phyloP scores from a whole-genome alignment of 1,139 yeast species.

The Nakaseomyces sp. region DNA sequence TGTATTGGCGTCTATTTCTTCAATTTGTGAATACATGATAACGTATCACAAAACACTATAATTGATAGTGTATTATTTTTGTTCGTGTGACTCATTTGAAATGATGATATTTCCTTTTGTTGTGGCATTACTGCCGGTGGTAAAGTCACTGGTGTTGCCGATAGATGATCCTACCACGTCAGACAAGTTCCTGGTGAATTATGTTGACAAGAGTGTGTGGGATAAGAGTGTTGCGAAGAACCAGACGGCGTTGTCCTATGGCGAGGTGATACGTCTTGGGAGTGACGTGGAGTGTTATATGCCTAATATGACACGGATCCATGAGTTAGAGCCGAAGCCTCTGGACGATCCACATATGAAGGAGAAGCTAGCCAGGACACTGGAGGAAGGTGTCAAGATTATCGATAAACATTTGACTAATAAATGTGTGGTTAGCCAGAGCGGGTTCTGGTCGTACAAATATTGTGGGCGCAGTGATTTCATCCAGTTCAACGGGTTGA shows the following conservation, averaged over 20 bases:
- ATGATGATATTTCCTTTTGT: background rate
- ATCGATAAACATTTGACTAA: constrained; percentile 28
- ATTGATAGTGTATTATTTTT: too few relatives aligned
- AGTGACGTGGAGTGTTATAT: constrained; percentile 19
- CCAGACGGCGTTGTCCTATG: constrained; percentile 13
- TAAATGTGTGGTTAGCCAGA: constrained; percentile 33
- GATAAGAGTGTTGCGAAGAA: constrained; percentile 10
- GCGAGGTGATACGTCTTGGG: constrained; percentile 17
- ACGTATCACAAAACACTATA: too few relatives aligned
- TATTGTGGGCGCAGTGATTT: constrained; percentile 48
- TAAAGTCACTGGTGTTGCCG: constrained; percentile 13
- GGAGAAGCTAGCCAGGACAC: constrained; percentile 11
- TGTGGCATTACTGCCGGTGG: background rate
- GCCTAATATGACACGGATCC: constrained; percentile 12
- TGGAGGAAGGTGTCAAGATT: constrained; percentile 17
- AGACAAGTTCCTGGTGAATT: constrained; percentile 19
- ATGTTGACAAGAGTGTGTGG: constrained; percentile 17
- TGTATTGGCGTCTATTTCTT: too few relatives aligned
- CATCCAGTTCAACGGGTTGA: constrained; percentile 45
- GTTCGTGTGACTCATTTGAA: too few relatives aligned
- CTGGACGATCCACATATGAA: constrained; percentile 11
- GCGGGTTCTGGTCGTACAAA: constrained; percentile 59
- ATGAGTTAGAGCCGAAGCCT: constrained; percentile 9
- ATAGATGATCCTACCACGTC: constrained; percentile 19
- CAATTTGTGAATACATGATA: too few relatives aligned